These are phyloP conservation scores for Tetrapisispora phaffii DNA, from an alignment of 805 yeast species.

Conservation along the genomic window DNA sequence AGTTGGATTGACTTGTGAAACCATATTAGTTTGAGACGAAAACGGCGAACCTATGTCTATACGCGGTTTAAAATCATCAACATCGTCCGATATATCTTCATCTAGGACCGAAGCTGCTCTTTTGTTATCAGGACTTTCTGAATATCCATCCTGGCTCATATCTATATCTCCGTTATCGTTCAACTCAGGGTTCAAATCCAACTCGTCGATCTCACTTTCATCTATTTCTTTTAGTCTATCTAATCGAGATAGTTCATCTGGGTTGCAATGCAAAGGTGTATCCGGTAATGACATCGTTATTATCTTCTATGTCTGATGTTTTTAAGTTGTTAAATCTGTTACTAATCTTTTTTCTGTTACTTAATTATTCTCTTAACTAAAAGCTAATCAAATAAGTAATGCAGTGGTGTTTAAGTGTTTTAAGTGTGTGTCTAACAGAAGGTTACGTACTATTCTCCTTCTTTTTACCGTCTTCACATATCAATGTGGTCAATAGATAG, in stretches of 20 bases:
- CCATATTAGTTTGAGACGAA: slow-evolving; percentile 14
- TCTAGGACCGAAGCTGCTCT: slow-evolving; percentile 1
- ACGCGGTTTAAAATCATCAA: slow-evolving; percentile 25
- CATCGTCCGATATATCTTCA: slow-evolving; percentile 17
- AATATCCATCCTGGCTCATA: neutral
- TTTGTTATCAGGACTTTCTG: neutral
- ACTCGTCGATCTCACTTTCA: slow-evolving; percentile 21
- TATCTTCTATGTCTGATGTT: neutral
- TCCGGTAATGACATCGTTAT: slow-evolving; percentile 18
- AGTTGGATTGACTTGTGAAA: slow-evolving; percentile 1
- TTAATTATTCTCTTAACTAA: no score
- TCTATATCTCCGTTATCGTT: slow-evolving; percentile 5
- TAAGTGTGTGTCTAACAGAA: no score
- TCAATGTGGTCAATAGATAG: no score
- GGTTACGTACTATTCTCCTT: no score
- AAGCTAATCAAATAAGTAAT: no score
- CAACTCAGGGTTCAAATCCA: slow-evolving; percentile 19
- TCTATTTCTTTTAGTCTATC: slow-evolving; percentile 20
- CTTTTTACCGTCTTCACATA: no score
- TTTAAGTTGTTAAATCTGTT: neutral
- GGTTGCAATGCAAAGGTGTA: slow-evolving; percentile 25
- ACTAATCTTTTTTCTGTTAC: no score
- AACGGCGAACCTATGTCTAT: slow-evolving; percentile 26
- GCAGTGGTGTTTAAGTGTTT: no score
- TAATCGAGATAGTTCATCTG: slow-evolving; percentile 20